These are phyloP conservation scores for Vitis rupestris DNA, from an alignment of 164 flowering plant species.

Conservation along the genomic window DNA sequence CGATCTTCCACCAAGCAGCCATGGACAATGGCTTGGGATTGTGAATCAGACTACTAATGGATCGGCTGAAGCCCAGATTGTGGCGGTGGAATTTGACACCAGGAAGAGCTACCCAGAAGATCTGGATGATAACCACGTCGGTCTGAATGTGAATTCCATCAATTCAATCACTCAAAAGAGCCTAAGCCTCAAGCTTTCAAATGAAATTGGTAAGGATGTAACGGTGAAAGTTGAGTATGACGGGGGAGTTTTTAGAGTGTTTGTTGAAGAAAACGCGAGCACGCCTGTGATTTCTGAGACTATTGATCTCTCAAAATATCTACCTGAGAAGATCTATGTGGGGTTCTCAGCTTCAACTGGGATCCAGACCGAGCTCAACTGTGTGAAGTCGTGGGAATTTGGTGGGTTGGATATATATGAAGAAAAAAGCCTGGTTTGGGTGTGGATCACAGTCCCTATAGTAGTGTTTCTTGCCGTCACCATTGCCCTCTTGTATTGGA, in stretches of 20 bases:
- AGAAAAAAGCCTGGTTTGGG: constrained; percentile 13
- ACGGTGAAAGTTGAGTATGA: constrained; percentile 28
- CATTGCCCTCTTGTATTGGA: constrained; percentile 1
- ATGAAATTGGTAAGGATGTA: constrained; percentile 4
- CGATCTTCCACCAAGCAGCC: constrained; percentile 31
- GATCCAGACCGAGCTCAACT: constrained; percentile 34
- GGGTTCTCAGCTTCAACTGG: constrained; percentile 67
- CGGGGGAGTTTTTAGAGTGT: constrained; percentile 29
- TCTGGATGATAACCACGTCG: constrained; percentile 52
- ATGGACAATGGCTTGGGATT: constrained; percentile 65
- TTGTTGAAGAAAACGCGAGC: constrained; percentile 3
- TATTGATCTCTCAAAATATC: constrained; percentile 36
- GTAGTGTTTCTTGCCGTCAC: constrained; percentile 1
- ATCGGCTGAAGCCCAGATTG: constrained; percentile 13
- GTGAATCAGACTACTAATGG: constrained; percentile 37
- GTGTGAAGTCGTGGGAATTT: constrained; percentile 49
- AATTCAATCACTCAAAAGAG: constrained; percentile 25
- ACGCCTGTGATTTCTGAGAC: constrained; percentile 22
- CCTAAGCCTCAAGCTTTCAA: constrained; percentile 25
- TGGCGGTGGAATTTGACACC: constrained; percentile 66
- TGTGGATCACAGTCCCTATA: constrained; percentile 27
- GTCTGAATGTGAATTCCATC: constrained; percentile 41
- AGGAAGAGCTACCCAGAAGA: constrained; percentile 45
- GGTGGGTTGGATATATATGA: constrained; percentile 16
- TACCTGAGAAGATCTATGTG: constrained; percentile 36